These are phyloP conservation scores for Acanthamoeba quina DNA, from an alignment of 208 protist genomes.

Conservation along the genomic window DNA sequence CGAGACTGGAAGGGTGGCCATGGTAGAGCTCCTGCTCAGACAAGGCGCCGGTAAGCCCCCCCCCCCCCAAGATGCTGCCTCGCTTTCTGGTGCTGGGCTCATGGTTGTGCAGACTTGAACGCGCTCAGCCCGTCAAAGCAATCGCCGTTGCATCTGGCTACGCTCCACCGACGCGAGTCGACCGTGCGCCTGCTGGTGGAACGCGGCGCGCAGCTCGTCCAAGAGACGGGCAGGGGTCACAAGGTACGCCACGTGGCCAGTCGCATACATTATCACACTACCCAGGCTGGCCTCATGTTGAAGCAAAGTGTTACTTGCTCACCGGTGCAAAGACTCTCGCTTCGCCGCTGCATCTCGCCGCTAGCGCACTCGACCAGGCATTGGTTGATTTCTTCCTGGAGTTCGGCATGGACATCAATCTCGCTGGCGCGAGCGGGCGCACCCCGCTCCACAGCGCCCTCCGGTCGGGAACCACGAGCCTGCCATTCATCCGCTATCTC, in stretches of 20 bases:
- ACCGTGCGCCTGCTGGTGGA: neutral
- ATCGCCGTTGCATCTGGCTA: neutral
- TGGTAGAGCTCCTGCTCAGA: neutral
- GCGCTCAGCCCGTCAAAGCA: neutral
- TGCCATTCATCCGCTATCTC: neutral
- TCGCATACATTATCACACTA: no score
- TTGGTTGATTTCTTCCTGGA: neutral
- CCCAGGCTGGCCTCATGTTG: no score
- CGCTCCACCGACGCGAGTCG: neutral
- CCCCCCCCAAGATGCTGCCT: no score
- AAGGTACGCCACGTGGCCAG: neutral
- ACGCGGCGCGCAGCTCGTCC: neutral
- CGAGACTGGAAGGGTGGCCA: neutral
- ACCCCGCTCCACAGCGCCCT: slow-evolving; percentile 1
- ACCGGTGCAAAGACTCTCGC: neutral
- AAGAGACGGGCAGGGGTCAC: no score
- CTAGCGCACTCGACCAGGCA: neutral
- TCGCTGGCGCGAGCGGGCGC: neutral
- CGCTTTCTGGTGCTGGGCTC: no score
- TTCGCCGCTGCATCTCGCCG: neutral
- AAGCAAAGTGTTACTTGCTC: no score
- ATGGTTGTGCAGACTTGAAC: neutral
- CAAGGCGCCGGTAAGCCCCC: neutral
- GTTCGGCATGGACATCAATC: neutral
- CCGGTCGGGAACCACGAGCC: neutral